Percentiles rank a stretch among this genome's conserved stretches.
These are phyloP conservation scores for Verruconis gallopava DNA, from an alignment of 2,329 filamentous ascomycete genomes.

Conservation along the genomic window DNA sequence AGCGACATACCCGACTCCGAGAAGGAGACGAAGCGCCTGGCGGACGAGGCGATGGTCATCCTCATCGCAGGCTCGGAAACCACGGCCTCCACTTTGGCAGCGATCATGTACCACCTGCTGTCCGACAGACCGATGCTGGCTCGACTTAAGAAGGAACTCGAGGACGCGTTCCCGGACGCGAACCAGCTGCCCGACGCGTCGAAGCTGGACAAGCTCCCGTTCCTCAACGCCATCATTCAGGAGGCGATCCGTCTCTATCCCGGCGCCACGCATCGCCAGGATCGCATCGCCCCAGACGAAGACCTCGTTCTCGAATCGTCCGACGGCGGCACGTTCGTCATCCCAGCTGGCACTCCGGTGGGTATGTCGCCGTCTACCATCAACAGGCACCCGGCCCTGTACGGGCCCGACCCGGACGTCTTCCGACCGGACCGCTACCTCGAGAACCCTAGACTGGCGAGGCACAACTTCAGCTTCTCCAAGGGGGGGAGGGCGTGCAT, in stretches of 20 bases:
- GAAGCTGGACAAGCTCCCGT: slow-evolving; percentile 19
- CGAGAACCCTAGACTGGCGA: slow-evolving; percentile 13
- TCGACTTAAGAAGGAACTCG: background rate
- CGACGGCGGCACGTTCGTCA: slow-evolving; percentile 13
- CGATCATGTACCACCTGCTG: background rate
- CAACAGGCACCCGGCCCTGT: slow-evolving; percentile 29
- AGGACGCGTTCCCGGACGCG: no score
- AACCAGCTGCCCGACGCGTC: no score
- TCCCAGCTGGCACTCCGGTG: slow-evolving; percentile 16
- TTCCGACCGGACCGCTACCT: slow-evolving; percentile 36
- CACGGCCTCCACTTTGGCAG: background rate
- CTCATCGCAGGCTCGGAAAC: background rate
- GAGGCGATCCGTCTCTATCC: slow-evolving; percentile 22
- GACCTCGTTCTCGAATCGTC: slow-evolving; percentile 12
- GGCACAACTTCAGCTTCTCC: slow-evolving; percentile 27
- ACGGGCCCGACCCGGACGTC: slow-evolving; percentile 24
- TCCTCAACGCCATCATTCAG: slow-evolving; percentile 21
- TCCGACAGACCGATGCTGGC: background rate
- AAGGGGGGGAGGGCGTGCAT: slow-evolving; percentile 33
- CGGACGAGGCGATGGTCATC: background rate
- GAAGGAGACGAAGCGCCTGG: background rate
- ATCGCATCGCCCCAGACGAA: slow-evolving; percentile 14
- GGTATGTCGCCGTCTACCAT: slow-evolving; percentile 20
- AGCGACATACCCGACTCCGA: background rate
- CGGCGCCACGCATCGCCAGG: slow-evolving; percentile 17